Conservation (phyloP, 139 green algal genomes). For the Choricystis sp. region DNA sequence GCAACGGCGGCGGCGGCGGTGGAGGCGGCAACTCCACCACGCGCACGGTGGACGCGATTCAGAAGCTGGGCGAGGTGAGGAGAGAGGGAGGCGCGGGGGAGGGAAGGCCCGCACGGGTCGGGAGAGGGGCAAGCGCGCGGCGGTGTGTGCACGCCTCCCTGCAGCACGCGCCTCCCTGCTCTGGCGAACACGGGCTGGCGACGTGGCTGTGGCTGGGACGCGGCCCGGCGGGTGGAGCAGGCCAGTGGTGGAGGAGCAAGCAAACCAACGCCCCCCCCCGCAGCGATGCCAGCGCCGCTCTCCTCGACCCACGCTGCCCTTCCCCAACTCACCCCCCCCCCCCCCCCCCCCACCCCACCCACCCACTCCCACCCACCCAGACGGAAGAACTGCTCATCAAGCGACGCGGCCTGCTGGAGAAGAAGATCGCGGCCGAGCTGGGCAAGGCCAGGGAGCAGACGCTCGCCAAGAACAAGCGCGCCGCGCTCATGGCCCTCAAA, state of each 20-base stretch:
- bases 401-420: constrained; percentile 66
- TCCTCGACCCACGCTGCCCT: neutral
- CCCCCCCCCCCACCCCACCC: too few species aligned
- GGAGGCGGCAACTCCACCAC: constrained; percentile 1
- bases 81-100: neutral
- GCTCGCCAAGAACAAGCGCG: constrained; percentile 66
- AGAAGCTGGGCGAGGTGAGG: constrained; percentile 30
- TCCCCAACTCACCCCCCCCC: neutral
- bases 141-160: neutral
- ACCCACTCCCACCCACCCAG: constrained; percentile 24
- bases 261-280: too few species aligned
- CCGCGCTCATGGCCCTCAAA: constrained; percentile 71
- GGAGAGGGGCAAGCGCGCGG: too few species aligned
- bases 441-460: constrained; percentile 70
- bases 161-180: neutral
- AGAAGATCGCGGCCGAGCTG: constrained; percentile 61
- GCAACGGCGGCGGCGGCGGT: too few species aligned
- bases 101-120: too few species aligned
- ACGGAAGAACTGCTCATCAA: constrained; percentile 86
- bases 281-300: too few species aligned
- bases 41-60: constrained; percentile 28
- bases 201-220: neutral
- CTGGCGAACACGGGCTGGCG: neutral
- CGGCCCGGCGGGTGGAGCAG: neutral
- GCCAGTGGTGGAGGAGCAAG: too few species aligned